phyloP scores from a whole-genome alignment of 2,329 filamentous ascomycete genomes.

The Diaporthe vaccinii region DNA sequence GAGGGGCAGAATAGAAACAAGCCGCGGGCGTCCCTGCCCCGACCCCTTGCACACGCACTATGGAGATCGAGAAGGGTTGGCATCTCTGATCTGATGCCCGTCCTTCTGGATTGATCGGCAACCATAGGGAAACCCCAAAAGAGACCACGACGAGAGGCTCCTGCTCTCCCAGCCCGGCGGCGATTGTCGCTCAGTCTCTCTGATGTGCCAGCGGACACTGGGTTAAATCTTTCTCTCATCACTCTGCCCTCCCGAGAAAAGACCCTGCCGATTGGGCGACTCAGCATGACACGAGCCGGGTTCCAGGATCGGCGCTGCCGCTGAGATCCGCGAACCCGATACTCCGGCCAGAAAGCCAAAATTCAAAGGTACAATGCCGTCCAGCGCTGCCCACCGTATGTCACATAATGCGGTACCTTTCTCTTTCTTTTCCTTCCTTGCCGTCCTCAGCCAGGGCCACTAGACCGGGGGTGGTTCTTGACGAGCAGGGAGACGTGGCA shows the following conservation, averaged over 20 bases:
- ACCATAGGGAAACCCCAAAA: neutral
- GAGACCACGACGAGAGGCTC: neutral
- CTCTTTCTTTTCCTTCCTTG: neutral
- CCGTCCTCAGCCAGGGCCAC: too few species aligned
- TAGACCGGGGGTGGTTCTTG: too few species aligned
- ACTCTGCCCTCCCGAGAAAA: neutral
- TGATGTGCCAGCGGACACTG: neutral
- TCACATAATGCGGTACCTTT: neutral
- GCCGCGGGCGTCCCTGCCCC: conserved; percentile 3
- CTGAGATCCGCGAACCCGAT: conserved; percentile 33
- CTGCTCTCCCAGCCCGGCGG: neutral
- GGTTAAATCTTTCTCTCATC: neutral
- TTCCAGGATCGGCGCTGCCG: conserved; percentile 36
- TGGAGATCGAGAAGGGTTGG: conserved; percentile 21
- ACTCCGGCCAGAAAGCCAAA: conserved; percentile 9
- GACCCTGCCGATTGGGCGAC: conserved; percentile 21
- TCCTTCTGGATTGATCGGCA: conserved; percentile 11
- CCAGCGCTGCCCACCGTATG: neutral
- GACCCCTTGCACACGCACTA: neutral
- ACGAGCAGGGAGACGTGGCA: conserved; percentile 12
- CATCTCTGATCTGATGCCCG: conserved; percentile 27
- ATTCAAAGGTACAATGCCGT: neutral
- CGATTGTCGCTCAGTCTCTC: neutral
- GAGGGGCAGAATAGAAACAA: neutral
- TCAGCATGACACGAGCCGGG: conserved; percentile 35